phyloP scores from a whole-genome alignment of 495 filamentous ascomycete species.

The Hamigera avellanea region DNA sequence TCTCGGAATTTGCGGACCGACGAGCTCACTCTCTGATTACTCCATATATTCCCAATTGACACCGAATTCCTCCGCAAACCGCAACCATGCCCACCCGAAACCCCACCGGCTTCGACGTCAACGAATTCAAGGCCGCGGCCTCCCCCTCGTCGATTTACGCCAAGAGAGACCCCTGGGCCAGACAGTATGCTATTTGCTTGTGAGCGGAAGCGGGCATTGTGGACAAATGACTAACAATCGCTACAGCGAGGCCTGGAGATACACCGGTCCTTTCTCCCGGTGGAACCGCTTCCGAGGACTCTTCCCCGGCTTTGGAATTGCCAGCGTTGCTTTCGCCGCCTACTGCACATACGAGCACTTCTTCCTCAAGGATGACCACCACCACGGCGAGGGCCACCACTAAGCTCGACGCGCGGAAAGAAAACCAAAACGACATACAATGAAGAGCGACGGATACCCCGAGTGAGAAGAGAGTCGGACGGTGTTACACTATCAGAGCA shows the following conservation, averaged over 20 bases:
- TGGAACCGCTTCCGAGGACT: constrained; percentile 75
- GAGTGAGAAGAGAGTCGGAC: too few relatives aligned
- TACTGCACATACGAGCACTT: constrained; percentile 85
- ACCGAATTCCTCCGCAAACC: constrained; percentile 4
- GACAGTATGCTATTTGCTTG: constrained; percentile 39
- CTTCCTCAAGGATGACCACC: constrained; percentile 70
- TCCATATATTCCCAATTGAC: neutral
- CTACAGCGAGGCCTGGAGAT: constrained; percentile 84
- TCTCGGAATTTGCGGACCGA: constrained; percentile 6
- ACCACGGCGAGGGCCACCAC: constrained; percentile 33
- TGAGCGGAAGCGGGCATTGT: too few relatives aligned
- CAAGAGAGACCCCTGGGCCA: constrained; percentile 78
- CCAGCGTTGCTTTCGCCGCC: constrained; percentile 75
- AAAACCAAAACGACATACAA: too few relatives aligned
- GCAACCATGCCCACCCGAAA: constrained; percentile 43
- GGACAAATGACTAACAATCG: constrained; percentile 6
- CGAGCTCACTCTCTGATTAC: neutral
- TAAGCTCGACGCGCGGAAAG: constrained; percentile 6
- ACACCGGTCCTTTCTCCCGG: constrained; percentile 77
- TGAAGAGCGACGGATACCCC: too few relatives aligned
- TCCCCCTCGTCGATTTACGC: constrained; percentile 41
- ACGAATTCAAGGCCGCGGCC: constrained; percentile 57
- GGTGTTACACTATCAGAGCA: too few relatives aligned
- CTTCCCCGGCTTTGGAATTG: constrained; percentile 86
- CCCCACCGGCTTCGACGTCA: constrained; percentile 76